Evolutionary conservation across 2,329 filamentous ascomycete genomes (phyloP).

Genomic region (Ascomycota sp.): DNA sequence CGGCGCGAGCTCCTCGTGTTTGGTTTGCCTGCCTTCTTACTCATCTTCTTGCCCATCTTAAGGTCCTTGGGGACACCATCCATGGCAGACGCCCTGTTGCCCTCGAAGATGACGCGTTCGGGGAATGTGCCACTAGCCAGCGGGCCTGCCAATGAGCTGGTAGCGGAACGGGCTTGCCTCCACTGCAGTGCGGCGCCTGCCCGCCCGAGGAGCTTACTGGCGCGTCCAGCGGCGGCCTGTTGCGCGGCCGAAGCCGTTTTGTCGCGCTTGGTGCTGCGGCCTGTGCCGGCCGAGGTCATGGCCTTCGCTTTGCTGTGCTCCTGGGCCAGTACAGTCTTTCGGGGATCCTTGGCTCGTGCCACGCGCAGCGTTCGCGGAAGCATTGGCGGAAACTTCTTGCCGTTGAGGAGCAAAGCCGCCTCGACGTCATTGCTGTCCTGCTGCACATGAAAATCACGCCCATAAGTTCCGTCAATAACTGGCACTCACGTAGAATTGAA

Average conservation of each 20-base stretch:
- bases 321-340: constrained; percentile 33
- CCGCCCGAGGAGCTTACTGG: constrained; percentile 52
- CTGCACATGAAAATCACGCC: no score
- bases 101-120: constrained; percentile 63
- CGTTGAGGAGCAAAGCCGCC: constrained; percentile 69
- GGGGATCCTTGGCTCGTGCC: constrained; percentile 58
- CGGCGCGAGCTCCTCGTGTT: constrained; percentile 18
- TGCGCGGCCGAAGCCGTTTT: constrained; percentile 51
- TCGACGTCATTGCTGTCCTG: constrained; percentile 74
- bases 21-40: constrained; percentile 18
- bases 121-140: constrained; percentile 30
- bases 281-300: constrained; percentile 16
- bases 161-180: constrained; percentile 9
- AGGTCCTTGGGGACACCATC: constrained; percentile 43
- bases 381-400: constrained; percentile 84
- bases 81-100: constrained; percentile 48
- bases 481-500: constrained; percentile 64
- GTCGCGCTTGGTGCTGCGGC: constrained; percentile 34
- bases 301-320: constrained; percentile 11
- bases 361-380: constrained; percentile 79
- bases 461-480: no score
- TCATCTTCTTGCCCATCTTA: constrained; percentile 32
- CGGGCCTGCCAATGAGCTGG: no score
- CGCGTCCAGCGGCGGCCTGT: constrained; percentile 52
- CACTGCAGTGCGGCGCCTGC: constrained; percentile 35